Evolutionary conservation across 768 basidiomycete genomes (phyloP).

Genomic region (Naganishia randhawae): DNA sequence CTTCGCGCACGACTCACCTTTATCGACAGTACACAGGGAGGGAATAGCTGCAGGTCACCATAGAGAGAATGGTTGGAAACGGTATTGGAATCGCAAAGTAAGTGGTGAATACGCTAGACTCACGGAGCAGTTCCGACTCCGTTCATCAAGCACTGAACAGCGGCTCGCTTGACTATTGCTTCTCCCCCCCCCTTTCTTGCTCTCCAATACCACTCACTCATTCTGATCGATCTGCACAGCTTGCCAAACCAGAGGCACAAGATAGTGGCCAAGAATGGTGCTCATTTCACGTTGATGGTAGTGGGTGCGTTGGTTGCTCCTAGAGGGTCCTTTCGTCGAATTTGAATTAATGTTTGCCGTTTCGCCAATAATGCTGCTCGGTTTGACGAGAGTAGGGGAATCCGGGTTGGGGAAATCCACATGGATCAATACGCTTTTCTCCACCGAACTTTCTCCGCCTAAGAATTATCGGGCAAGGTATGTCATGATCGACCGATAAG

Average conservation of each 20-base stretch:
- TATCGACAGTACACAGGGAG: neutral
- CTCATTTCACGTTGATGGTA: conserved; percentile 99
- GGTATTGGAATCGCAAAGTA: conserved; percentile 51
- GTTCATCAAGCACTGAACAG: neutral
- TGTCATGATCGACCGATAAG: neutral
- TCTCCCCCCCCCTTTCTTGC: neutral
- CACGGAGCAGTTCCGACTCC: neutral
- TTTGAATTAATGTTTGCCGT: neutral
- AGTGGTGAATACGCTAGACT: conserved; percentile 23
- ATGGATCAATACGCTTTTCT: conserved; percentile 97
- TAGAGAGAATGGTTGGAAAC: conserved; percentile 36
- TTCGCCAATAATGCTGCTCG: neutral
- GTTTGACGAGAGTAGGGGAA: conserved; percentile 63
- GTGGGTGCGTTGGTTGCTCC: conserved; percentile 59
- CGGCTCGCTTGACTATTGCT: neutral
- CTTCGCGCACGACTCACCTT: no score
- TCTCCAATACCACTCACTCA: conserved; percentile 5
- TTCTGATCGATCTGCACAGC: conserved; percentile 54
- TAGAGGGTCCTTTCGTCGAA: neutral
- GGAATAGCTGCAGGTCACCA: neutral
- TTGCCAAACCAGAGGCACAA: conserved; percentile 99
- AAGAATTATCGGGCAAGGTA: conserved; percentile 53
- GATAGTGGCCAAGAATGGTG: conserved; percentile 95
- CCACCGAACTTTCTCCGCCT: conserved; percentile 86
- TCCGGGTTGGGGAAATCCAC: conserved; percentile 99